A percentile compares a stretch with the other conserved stretches of the same genome.
These are phyloP conservation scores for Cucurbitaria berberidis DNA, from an alignment of 2,329 filamentous ascomycete species.

Conservation along the genomic window DNA sequence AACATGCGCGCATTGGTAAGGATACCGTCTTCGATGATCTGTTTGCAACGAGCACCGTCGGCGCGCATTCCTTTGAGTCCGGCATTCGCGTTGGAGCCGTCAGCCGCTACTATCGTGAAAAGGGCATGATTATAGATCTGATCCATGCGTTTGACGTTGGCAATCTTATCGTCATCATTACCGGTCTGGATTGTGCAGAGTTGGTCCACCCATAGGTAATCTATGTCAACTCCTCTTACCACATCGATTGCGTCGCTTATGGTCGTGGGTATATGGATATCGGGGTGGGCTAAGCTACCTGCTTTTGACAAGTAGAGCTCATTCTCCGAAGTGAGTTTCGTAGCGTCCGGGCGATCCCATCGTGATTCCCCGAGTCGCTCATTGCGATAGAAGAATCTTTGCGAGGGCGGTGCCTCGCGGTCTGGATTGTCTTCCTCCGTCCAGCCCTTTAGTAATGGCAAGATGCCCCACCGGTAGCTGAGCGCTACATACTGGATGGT, in stretches of 20 bases:
- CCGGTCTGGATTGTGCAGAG: slow-evolving; percentile 2
- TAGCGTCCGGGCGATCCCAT: background rate
- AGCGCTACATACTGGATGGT: background rate
- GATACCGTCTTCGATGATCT: background rate
- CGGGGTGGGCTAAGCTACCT: background rate
- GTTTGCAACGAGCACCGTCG: background rate
- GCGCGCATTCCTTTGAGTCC: background rate
- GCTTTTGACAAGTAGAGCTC: background rate
- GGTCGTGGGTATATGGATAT: background rate
- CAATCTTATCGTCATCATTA: background rate
- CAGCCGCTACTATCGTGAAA: slow-evolving; percentile 5
- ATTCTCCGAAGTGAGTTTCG: background rate
- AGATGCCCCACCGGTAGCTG: background rate
- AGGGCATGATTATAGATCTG: background rate
- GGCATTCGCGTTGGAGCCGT: background rate
- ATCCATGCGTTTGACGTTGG: slow-evolving; percentile 1
- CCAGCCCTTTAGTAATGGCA: background rate
- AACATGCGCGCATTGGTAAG: background rate
- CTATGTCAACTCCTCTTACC: background rate
- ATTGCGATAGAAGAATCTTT: background rate
- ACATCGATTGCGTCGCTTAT: background rate
- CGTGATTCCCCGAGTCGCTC: background rate
- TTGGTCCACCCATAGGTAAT: slow-evolving; percentile 4
- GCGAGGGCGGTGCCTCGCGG: background rate
- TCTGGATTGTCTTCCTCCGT: background rate